Evolutionary conservation across 192 early-diverging fungal species (phyloP).

Genomic region (Lobosporangium transversale): DNA sequence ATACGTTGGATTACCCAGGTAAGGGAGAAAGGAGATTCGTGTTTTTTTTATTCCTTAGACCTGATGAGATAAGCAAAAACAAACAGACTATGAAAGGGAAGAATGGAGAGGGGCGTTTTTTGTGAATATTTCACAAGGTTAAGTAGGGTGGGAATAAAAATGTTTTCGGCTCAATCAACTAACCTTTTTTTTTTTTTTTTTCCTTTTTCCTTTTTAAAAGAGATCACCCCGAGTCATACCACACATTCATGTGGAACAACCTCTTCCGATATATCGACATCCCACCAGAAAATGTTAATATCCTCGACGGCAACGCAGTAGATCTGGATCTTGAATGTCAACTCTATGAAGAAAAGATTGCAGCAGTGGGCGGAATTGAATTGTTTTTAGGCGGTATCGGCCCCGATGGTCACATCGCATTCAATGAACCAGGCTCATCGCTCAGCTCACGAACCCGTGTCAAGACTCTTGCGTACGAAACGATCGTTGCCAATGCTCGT

Average conservation of each 20-base stretch:
- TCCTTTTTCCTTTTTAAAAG: constrained; percentile 25
- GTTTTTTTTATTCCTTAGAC: background rate
- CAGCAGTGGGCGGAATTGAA: constrained; percentile 82
- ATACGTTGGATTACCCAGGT: constrained; percentile 82
- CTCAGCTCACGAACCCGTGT: constrained; percentile 82
- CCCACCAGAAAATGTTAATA: constrained; percentile 82
- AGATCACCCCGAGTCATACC: constrained; percentile 88
- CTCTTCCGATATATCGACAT: constrained; percentile 90
- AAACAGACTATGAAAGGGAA: background rate
- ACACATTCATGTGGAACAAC: constrained; percentile 91
- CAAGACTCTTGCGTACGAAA: constrained; percentile 89
- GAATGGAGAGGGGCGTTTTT: background rate
- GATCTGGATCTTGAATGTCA: constrained; percentile 84
- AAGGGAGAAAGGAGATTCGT: too few species aligned
- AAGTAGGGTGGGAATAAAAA: constrained; percentile 13
- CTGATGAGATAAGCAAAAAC: background rate
- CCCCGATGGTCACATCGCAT: constrained; percentile 91
- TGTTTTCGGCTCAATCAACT: background rate
- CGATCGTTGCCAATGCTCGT: constrained; percentile 85
- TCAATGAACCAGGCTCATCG: constrained; percentile 91
- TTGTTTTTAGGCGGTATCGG: constrained; percentile 90
- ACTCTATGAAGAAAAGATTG: constrained; percentile 81
- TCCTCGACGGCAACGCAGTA: constrained; percentile 84
- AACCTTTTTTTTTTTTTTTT: constrained; percentile 16
- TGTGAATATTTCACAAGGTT: too few species aligned